Evolutionary conservation across 2,329 filamentous ascomycete species (phyloP), one percentile per base, ranked within the genome.

Genomic region (Apiospora rasikravindrae): DNA sequence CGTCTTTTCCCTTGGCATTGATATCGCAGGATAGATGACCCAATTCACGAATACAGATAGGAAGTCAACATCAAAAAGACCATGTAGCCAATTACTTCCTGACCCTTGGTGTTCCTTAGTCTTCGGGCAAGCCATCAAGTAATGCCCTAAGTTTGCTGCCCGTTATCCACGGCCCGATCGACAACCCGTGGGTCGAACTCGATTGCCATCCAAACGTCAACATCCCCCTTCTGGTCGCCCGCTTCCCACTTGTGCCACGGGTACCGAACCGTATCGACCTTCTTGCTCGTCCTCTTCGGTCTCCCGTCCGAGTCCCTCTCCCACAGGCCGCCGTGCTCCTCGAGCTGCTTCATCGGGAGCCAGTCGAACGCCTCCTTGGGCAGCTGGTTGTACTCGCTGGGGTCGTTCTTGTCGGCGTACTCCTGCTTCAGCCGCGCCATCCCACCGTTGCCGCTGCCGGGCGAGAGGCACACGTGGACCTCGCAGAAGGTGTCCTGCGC

Each of bases 161-260:
- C 51, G 26, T 57, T 57, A 1, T 57, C 26, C 51, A 33, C 14
- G 4, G 26, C 51, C 51, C 29, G 51, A 29, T 57, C 26, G 26
- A 57, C 51, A 33, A 33, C 26, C 51, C 51, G 26, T 19, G 68
- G 68, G 68, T 70, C 33, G 24, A 70, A 61, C 13, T 70, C 68
- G n/a, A 70, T 61, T 7, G 45, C 69, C 69, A 70, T 64, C 69
- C 69, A 70, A 7, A 64, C 45, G 7, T 70, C 69, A 22, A 64
- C 47, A 8, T 57, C 16, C 26, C 45, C 45, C 8, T 33, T 57
- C 51, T 53, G 11, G 22, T 69, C 26, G 47, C 68, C 68, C 10
- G 13, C 45, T 14, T 69, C 16, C 68, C 68, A 69, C 45, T 69
- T 69, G 26, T 69, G 68, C 45, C 45, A 69, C 14, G 68, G 68